A percentile compares a stretch with the other conserved stretches of the same genome.
Evolutionary conservation across 306 rosid genomes (phyloP).

Genomic region (Hylodesmum podocarpum): DNA sequence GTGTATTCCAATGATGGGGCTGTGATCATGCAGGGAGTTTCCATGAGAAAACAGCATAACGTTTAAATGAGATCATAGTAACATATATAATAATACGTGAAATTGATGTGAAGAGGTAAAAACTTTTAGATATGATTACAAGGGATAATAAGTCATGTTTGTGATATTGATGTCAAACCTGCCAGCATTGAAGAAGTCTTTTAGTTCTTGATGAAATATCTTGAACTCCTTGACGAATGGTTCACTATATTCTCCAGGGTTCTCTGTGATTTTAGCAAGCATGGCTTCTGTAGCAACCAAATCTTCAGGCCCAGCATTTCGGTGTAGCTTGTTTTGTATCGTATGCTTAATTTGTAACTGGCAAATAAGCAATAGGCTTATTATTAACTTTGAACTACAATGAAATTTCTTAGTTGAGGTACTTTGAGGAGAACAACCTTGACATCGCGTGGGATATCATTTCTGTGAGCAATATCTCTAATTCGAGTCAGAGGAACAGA

Average conservation of each 20-base stretch:
- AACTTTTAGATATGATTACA: constrained; percentile 12
- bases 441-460: constrained; percentile 92
- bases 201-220: constrained; percentile 87
- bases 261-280: constrained; percentile 85
- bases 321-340: constrained; percentile 98
- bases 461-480: constrained; percentile 97
- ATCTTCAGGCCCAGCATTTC: constrained; percentile 99
- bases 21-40: constrained; percentile 15
- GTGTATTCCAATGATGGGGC: constrained; percentile 12
- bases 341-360: constrained; percentile 96
- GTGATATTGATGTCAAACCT: constrained; percentile 56
- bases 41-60: background rate
- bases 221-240: constrained; percentile 86
- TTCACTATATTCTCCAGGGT: constrained; percentile 79
- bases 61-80: background rate
- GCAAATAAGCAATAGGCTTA: constrained; percentile 30
- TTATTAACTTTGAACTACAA: constrained; percentile 16
- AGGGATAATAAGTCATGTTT: background rate
- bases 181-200: constrained; percentile 99
- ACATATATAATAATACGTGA: constrained; percentile 1
- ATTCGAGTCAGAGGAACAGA: constrained; percentile 96
- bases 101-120: background rate
- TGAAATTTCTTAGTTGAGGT: constrained; percentile 20
- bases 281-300: constrained; percentile 94
- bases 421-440: constrained; percentile 56